A percentile compares a stretch with the other conserved stretches of the same genome.
These are phyloP conservation scores for Amaranthus tricolor DNA, from an alignment of 179 eudicot species.

Conservation along the genomic window DNA sequence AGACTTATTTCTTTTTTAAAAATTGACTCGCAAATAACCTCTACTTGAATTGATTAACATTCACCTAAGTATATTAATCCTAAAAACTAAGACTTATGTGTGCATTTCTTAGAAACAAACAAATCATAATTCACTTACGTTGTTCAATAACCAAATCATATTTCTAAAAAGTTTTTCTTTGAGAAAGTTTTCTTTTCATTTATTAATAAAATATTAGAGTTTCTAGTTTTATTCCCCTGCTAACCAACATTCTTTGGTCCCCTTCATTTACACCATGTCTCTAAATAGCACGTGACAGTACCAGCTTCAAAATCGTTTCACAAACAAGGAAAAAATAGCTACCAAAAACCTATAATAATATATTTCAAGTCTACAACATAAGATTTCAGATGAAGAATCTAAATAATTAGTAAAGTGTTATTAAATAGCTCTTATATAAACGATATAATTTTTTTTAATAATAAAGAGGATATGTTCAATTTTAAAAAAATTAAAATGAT, in stretches of 20 bases:
- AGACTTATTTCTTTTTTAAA: too few relatives aligned
- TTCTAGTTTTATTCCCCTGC: constrained; percentile 6
- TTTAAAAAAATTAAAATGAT: not conserved
- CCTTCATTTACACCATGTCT: constrained; percentile 18
- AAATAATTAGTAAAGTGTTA: not conserved
- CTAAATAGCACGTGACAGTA: constrained; percentile 31
- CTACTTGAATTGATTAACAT: too few relatives aligned
- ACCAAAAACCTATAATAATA: constrained; percentile 6
- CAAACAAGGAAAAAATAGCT: constrained; percentile 21
- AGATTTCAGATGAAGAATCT: not conserved
- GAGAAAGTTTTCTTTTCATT: too few relatives aligned
- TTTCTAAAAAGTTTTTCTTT: too few relatives aligned
- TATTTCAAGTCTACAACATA: not conserved
- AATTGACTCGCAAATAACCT: too few relatives aligned
- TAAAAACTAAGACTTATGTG: too few relatives aligned
- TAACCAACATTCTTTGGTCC: constrained; percentile 33
- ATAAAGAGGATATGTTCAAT: not conserved
- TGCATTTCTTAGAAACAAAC: too few relatives aligned
- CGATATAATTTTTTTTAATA: too few relatives aligned
- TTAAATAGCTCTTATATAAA: not conserved
- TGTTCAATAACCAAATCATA: too few relatives aligned
- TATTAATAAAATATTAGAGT: too few relatives aligned
- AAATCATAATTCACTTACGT: too few relatives aligned
- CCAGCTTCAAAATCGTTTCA: constrained; percentile 19
- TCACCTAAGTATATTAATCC: too few relatives aligned